A percentile compares a stretch with the other conserved stretches of the same genome.
These are phyloP conservation scores for Cytospora mali DNA, from an alignment of 2,329 filamentous ascomycete species.

Conservation along the genomic window DNA sequence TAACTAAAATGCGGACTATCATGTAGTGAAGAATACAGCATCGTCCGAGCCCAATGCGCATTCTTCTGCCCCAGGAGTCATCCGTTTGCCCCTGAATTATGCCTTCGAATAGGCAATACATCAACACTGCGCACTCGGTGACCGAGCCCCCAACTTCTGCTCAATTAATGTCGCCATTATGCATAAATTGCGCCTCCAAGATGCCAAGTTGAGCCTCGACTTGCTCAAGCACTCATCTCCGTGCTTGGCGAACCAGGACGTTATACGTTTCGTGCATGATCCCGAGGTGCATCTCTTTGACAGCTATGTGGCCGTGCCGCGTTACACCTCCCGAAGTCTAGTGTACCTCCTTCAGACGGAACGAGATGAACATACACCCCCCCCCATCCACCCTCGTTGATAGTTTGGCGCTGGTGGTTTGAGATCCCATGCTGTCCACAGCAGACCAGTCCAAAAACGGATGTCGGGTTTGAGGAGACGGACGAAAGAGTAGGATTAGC, in stretches of 20 bases:
- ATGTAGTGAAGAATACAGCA: background rate
- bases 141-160: background rate
- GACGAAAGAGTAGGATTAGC: background rate
- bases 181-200: constrained; percentile 11
- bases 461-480: background rate
- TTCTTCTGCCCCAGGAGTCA: background rate
- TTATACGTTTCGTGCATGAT: background rate
- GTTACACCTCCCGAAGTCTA: background rate
- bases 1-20: background rate
- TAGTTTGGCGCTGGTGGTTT: background rate
- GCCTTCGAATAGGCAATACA: background rate
- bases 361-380: no score
- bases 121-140: constrained; percentile 4
- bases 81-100: background rate
- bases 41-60: background rate
- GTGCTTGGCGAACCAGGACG: background rate
- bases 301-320: background rate
- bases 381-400: background rate
- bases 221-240: background rate
- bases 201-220: background rate
- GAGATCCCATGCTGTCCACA: background rate
- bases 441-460: background rate
- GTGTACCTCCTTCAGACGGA: background rate
- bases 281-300: background rate
- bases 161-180: constrained; percentile 4